Conservation (phyloP, 805 yeast species). For the Wickerhamomyces strasburgensis region DNA sequence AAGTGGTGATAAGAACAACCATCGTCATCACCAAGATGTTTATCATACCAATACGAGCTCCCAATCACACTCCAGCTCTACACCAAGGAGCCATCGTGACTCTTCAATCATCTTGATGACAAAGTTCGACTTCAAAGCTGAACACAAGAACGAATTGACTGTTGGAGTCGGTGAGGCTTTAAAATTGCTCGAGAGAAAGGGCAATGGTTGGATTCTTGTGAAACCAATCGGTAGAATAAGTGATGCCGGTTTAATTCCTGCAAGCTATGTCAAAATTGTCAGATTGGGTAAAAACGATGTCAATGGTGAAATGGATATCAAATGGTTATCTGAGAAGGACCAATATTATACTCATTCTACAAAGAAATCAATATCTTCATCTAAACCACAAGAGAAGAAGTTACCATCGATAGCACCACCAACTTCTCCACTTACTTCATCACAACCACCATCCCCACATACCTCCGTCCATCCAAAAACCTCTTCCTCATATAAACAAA, state of each 20-base stretch:
- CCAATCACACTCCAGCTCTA: slow-evolving; percentile 1
- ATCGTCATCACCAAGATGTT: too few relatives aligned
- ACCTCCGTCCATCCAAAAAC: too few relatives aligned
- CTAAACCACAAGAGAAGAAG: too few relatives aligned
- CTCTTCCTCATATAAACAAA: background rate
- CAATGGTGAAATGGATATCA: slow-evolving; percentile 16
- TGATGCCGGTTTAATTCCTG: slow-evolving; percentile 48
- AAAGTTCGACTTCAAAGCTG: slow-evolving; percentile 41
- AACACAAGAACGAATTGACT: slow-evolving; percentile 39
- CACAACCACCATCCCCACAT: too few relatives aligned
- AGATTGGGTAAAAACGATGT: slow-evolving; percentile 29
- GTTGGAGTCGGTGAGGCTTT: slow-evolving; percentile 47
- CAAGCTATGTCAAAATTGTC: slow-evolving; percentile 44
- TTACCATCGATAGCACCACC: too few relatives aligned
- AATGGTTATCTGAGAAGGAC: slow-evolving; percentile 15
- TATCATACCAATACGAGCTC: too few relatives aligned
- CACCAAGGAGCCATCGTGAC: slow-evolving; percentile 13
- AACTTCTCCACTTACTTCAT: too few relatives aligned
- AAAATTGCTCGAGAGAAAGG: slow-evolving; percentile 41
- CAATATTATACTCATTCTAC: too few relatives aligned
- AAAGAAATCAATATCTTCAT: too few relatives aligned
- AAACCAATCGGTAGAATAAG: slow-evolving; percentile 45
- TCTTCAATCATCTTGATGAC: slow-evolving; percentile 35
- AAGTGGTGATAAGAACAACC: too few relatives aligned
- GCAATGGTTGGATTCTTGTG: slow-evolving; percentile 53